A percentile compares a stretch with the other conserved stretches of the same genome.
phyloP scores from a whole-genome alignment of 2,329 filamentous ascomycete species.

The Nemania serpens region DNA sequence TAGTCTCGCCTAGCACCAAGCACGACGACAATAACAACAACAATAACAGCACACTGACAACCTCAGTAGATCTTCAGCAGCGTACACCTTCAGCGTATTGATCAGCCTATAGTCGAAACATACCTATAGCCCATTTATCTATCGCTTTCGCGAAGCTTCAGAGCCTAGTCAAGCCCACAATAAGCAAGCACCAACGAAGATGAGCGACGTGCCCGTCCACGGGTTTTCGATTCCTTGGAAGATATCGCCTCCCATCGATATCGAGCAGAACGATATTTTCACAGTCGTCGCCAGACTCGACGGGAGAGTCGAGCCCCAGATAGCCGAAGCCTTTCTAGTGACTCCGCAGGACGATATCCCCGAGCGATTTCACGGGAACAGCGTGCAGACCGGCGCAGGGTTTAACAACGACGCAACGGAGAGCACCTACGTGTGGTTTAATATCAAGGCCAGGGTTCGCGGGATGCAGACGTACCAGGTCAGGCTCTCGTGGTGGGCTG shows the following conservation, averaged over 20 bases:
- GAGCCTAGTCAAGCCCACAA: not conserved
- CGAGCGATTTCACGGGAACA: not conserved
- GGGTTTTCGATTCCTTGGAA: not conserved
- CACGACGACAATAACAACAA: no score
- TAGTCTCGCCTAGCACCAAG: not conserved
- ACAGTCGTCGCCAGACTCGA: constrained; percentile 6
- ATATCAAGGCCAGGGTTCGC: not conserved
- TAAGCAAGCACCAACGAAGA: not conserved
- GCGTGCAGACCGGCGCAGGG: not conserved
- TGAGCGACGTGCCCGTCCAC: constrained; percentile 1
- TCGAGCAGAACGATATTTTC: not conserved
- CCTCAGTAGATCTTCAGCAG: not conserved
- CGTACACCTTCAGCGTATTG: not conserved
- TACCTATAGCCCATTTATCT: no score
- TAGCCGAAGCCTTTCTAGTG: not conserved
- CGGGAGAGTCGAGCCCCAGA: not conserved
- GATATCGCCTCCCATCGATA: not conserved
- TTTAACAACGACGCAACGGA: not conserved
- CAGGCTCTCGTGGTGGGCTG: constrained; percentile 4
- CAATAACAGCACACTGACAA: not conserved
- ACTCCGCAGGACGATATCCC: not conserved
- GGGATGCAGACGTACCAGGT: constrained; percentile 5
- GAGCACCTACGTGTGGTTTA: constrained; percentile 13
- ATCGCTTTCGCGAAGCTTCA: not conserved
- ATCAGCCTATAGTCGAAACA: not conserved